Conservation (phyloP, 371 early-diverging fungal species). For the Capillidium heterosporum region DNA sequence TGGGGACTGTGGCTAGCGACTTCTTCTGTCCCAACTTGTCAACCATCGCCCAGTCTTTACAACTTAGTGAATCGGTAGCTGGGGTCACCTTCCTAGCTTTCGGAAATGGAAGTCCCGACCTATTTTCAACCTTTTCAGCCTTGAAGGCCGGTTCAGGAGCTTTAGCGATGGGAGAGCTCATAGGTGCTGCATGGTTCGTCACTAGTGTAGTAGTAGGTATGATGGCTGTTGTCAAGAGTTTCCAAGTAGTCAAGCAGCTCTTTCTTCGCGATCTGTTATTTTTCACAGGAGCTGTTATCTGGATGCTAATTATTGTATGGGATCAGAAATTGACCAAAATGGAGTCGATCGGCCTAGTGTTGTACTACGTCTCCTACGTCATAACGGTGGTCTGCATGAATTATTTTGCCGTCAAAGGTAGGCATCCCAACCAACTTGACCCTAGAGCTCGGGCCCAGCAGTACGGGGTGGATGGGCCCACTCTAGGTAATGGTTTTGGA, state of each 20-base stretch:
- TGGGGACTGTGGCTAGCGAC: conserved; percentile 50
- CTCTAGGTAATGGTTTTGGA: conserved; percentile 18
- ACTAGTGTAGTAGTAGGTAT: conserved; percentile 53
- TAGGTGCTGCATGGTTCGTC: conserved; percentile 63
- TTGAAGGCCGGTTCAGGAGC: conserved; percentile 50
- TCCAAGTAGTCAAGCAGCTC: conserved; percentile 34
- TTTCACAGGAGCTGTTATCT: conserved; percentile 39
- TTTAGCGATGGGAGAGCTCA: conserved; percentile 59
- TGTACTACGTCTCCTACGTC: conserved; percentile 35
- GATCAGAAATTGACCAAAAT: conserved; percentile 36
- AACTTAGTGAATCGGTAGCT: conserved; percentile 40
- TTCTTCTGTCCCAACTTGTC: conserved; percentile 53
- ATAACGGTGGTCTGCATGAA: conserved; percentile 32
- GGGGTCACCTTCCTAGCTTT: conserved; percentile 74
- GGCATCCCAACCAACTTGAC: conserved; percentile 18
- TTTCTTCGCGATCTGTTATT: conserved; percentile 54
- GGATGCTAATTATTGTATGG: conserved; percentile 29
- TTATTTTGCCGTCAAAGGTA: conserved; percentile 18
- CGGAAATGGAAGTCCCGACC: conserved; percentile 73
- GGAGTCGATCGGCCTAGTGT: conserved; percentile 29
- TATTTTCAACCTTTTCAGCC: conserved; percentile 63
- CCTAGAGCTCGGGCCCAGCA: conserved; percentile 14
- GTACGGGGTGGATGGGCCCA: conserved; percentile 9
- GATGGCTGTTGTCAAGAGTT: conserved; percentile 47
- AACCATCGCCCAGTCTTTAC: conserved; percentile 35